A percentile compares a stretch with the other conserved stretches of the same genome.
Evolutionary conservation across 257 asterid species (phyloP).

Genomic region (Nicotiana paniculata): DNA sequence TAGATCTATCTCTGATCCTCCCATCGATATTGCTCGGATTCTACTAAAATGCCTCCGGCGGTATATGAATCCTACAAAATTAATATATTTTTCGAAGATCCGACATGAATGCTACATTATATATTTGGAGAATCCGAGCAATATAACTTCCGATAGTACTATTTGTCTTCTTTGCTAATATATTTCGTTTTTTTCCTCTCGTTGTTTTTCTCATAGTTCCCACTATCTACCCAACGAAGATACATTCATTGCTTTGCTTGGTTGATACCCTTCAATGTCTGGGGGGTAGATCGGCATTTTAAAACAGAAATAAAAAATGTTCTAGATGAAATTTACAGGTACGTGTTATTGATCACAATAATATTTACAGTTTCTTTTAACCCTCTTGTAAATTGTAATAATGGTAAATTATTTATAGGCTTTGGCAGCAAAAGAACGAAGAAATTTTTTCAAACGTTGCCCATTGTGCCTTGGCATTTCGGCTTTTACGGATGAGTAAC

Average conservation of each 20-base stretch:
- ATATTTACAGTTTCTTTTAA: background rate
- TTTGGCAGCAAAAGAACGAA: slow-evolving; percentile 23
- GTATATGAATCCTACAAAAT: too few relatives aligned
- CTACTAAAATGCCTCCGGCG: too few relatives aligned
- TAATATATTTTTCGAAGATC: too few relatives aligned
- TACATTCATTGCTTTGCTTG: slow-evolving; percentile 13
- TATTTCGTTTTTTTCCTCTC: background rate
- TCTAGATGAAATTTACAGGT: slow-evolving; percentile 28
- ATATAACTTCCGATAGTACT: too few relatives aligned
- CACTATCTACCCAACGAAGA: slow-evolving; percentile 12
- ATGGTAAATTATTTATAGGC: background rate
- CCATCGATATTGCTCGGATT: too few relatives aligned
- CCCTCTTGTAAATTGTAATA: background rate
- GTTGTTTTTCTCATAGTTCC: slow-evolving; percentile 16
- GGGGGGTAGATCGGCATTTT: slow-evolving; percentile 28
- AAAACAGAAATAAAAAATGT: background rate
- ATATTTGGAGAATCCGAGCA: too few relatives aligned
- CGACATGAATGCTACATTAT: too few relatives aligned
- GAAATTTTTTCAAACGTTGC: slow-evolving; percentile 14
- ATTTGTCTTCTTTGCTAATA: background rate
- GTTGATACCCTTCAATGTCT: slow-evolving; percentile 25
- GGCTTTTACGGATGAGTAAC: slow-evolving; percentile 29
- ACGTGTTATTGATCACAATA: background rate
- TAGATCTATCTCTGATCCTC: too few relatives aligned
- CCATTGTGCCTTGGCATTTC: slow-evolving; percentile 36